Percentiles rank a stretch among this genome's conserved stretches.
These are phyloP conservation scores for Aspergillus affinis DNA, from an alignment of 495 filamentous ascomycete species.

Conservation along the genomic window DNA sequence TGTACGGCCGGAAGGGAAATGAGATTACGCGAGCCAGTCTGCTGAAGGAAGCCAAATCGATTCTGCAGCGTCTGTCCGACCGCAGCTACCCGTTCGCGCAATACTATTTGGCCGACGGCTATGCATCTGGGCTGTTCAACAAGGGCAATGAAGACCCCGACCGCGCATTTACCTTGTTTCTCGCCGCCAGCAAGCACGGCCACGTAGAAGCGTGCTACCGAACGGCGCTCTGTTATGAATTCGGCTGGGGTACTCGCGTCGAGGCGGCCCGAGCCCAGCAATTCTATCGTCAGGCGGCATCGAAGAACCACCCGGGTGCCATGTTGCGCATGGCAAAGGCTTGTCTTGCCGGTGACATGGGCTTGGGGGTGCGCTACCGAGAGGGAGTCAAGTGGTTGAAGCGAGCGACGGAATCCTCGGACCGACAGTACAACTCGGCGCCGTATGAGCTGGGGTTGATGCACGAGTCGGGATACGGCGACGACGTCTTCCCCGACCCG, in stretches of 20 bases:
- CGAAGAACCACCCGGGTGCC: constrained; percentile 91
- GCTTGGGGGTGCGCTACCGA: constrained; percentile 75
- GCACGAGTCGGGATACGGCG: constrained; percentile 86
- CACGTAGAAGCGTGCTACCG: constrained; percentile 96
- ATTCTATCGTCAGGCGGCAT: constrained; percentile 85
- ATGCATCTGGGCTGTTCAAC: constrained; percentile 88
- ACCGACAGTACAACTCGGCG: constrained; percentile 86
- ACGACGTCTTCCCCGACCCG: constrained; percentile 88
- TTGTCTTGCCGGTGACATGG: constrained; percentile 84
- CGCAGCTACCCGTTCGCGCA: constrained; percentile 93
- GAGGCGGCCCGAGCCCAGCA: constrained; percentile 89
- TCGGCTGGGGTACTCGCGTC: constrained; percentile 91
- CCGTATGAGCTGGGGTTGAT: constrained; percentile 88
- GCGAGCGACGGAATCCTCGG: constrained; percentile 82
- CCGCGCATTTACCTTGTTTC: constrained; percentile 85
- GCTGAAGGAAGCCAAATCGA: constrained; percentile 81
- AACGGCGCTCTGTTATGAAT: constrained; percentile 93
- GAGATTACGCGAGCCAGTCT: constrained; percentile 61
- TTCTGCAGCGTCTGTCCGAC: constrained; percentile 81
- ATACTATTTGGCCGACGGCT: constrained; percentile 95
- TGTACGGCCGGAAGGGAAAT: constrained; percentile 30
- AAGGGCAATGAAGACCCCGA: constrained; percentile 91
- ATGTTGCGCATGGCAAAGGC: constrained; percentile 91
- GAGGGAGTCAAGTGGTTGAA: constrained; percentile 98
- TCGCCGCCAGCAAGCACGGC: constrained; percentile 93